Base-by-base conservation (phyloP, 139 green algal species). In the Picochlorum costavermella region DNA sequence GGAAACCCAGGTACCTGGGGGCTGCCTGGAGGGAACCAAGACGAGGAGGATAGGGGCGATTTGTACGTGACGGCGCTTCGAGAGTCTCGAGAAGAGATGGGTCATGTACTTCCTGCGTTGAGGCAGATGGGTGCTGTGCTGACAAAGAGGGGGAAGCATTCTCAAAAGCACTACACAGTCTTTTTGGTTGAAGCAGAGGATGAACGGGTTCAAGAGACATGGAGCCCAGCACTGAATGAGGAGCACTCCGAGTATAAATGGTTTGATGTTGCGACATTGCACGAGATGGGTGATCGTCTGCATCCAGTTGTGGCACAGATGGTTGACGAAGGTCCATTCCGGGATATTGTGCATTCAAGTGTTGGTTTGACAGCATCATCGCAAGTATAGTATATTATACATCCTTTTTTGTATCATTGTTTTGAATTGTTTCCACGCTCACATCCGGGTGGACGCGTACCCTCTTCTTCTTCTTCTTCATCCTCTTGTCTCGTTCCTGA, bases 81-180 rank as follows among this genome's bases (percentile, higher is more conserved):
- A 1, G 78, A 85, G 65, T 71, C 75, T 14, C 16, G 10, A 10
- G 78, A 85, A 58, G 78, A 85, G 28, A 68, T 85, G 65, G 78
- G 78, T 1, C 6, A 5, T 31, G n/a, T 81, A 56, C n/a, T 20
- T 4, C 60, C 13, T 51, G 75, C 17, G 30, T 61, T 46, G 4
- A 8, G 23, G 25, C 25, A 37, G 20, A 31, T 37, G 11, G 23
- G 12, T 14, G 12, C 12, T 6, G 20, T 59, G 25, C 28, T 73
- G 11, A 85, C 78, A 3, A 62, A n/a, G 64, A 80, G 84, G 0
- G 86, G 86, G 61, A 88, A 92, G 55, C 50, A 64, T 1, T 26
- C 73, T 3, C 74, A 92, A 69, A 92, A 92, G 76, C 81, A 83
- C 55, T 92, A 83, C 69, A 85, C 77, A 2, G 82, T 90, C 6